These are phyloP conservation scores for Fusarium fracticaudum DNA, from an alignment of 2,329 filamentous ascomycete species.

Conservation along the genomic window DNA sequence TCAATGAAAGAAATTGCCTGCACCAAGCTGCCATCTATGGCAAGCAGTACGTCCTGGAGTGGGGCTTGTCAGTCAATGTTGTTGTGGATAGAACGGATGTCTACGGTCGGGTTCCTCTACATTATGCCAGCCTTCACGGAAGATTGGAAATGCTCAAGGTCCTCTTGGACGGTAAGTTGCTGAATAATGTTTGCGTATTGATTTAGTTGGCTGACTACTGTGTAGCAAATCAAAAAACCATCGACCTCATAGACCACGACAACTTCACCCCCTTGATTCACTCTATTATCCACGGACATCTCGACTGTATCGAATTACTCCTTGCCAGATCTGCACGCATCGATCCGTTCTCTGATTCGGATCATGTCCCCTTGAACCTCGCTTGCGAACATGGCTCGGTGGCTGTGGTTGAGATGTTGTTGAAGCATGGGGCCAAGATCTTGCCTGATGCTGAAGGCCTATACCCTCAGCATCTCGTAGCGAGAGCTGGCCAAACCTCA, in stretches of 20 bases:
- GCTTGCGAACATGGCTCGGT: slow-evolving; percentile 93
- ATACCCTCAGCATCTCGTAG: slow-evolving; percentile 96
- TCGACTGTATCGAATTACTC: slow-evolving; percentile 81
- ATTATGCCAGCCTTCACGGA: slow-evolving; percentile 97
- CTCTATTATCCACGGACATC: slow-evolving; percentile 87
- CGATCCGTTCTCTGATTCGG: slow-evolving; percentile 84
- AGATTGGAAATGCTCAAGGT: slow-evolving; percentile 83
- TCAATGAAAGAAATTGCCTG: slow-evolving; percentile 95
- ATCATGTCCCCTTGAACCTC: slow-evolving; percentile 93
- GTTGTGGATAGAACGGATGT: slow-evolving; percentile 86
- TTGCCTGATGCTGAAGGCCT: slow-evolving; percentile 96
- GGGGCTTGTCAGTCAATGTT: slow-evolving; percentile 79
- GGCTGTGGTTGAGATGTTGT: slow-evolving; percentile 83
- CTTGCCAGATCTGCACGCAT: slow-evolving; percentile 83
- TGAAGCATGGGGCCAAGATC: slow-evolving; percentile 82
- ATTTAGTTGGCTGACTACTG: slow-evolving; percentile 8
- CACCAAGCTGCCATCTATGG: slow-evolving; percentile 98
- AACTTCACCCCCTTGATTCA: slow-evolving; percentile 97
- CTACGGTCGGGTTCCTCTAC: slow-evolving; percentile 90
- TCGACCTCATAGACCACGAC: slow-evolving; percentile 92
- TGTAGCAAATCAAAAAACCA: slow-evolving; percentile 75
- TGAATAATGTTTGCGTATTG: not conserved
- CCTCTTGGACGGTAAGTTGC: slow-evolving; percentile 68
- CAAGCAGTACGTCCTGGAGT: slow-evolving; percentile 78
- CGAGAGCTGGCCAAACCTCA: slow-evolving; percentile 84